A percentile compares a stretch with the other conserved stretches of the same genome.
phyloP scores from a whole-genome alignment of 1,139 yeast genomes.

The Geotrichum citri-aurantii region DNA sequence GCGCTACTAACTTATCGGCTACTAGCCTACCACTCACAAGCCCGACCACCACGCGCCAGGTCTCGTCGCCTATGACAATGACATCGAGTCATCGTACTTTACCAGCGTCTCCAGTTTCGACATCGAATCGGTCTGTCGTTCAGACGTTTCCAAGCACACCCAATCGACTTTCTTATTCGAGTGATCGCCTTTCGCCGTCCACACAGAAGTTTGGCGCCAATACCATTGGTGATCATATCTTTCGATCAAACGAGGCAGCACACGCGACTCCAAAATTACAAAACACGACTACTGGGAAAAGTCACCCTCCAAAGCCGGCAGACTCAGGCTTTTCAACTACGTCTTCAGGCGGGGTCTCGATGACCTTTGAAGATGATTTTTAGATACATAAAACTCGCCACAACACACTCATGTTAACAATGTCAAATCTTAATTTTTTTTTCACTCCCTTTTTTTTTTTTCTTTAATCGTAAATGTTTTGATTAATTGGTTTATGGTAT shows the following conservation, averaged over 20 bases:
- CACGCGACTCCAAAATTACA: neutral
- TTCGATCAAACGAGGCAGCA: neutral
- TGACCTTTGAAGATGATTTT: slow-evolving; percentile 12
- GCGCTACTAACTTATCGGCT: neutral
- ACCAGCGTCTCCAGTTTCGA: neutral
- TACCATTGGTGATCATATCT: neutral
- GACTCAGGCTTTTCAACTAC: neutral
- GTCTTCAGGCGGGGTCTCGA: slow-evolving; percentile 3
- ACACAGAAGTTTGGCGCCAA: neutral
- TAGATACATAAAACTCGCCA: neutral
- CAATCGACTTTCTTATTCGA: neutral
- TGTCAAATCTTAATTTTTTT: neutral
- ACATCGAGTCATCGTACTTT: neutral
- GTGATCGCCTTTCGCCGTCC: neutral
- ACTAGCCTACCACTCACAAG: neutral
- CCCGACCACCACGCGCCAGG: neutral
- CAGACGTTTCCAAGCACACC: neutral
- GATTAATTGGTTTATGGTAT: too few species aligned
- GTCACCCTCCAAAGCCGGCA: neutral
- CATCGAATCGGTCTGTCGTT: neutral
- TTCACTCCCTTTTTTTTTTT: neutral
- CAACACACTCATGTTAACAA: neutral
- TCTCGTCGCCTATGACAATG: neutral
- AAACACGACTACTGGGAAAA: neutral
- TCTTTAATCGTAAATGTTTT: neutral